Conservation (phyloP, 257 asterid genomes). For the Striga asiatica region DNA sequence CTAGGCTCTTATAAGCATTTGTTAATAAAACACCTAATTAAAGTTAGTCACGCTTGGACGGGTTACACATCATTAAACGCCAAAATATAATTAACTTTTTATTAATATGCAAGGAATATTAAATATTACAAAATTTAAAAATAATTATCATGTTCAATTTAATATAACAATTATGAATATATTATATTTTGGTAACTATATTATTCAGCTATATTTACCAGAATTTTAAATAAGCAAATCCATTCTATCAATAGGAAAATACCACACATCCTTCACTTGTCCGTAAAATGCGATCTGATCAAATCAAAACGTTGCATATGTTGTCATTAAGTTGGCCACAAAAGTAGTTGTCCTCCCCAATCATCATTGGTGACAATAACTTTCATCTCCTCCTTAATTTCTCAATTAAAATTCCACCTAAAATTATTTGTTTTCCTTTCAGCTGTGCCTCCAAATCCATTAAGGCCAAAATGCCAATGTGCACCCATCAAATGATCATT, state of each 20-base stretch:
- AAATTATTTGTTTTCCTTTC: conserved; percentile 9
- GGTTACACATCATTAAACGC: too few relatives aligned
- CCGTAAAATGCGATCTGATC: conserved; percentile 19
- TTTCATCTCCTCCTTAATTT: conserved; percentile 18
- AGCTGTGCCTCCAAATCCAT: conserved; percentile 24
- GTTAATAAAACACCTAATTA: too few relatives aligned
- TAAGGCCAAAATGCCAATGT: conserved; percentile 13
- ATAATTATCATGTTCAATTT: too few relatives aligned
- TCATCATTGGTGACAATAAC: conserved; percentile 18
- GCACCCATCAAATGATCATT: conserved; percentile 13
- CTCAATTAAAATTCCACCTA: conserved; percentile 15
- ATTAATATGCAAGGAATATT: too few relatives aligned
- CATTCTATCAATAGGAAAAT: background rate
- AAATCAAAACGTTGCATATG: conserved; percentile 20
- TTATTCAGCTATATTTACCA: too few relatives aligned
- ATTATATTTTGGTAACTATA: background rate
- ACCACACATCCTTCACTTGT: background rate
- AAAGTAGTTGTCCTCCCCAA: conserved; percentile 53
- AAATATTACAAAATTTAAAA: too few relatives aligned
- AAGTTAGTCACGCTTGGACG: too few relatives aligned
- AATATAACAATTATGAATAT: too few relatives aligned
- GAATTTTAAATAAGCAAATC: too few relatives aligned
- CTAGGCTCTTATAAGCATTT: too few relatives aligned
- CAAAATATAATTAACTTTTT: too few relatives aligned
- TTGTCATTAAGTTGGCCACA: conserved; percentile 28